These are phyloP conservation scores for Capsicum baccatum DNA, from an alignment of 257 asterid genomes.

Conservation along the genomic window DNA sequence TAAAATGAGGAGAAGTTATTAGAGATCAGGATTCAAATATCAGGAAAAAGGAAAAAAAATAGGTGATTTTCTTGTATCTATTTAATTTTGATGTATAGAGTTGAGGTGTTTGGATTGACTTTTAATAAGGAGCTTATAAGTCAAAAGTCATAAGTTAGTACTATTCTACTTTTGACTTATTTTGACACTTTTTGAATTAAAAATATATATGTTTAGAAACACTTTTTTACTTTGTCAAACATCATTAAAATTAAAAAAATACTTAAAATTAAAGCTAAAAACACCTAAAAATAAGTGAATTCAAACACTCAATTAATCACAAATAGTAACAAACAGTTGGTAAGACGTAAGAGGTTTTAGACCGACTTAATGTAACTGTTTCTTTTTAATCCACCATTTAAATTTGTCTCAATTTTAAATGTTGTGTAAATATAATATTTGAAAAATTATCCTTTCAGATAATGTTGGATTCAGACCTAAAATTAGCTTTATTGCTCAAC, in stretches of 20 bases:
- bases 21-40: neutral
- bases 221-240: too few relatives aligned
- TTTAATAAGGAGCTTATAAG: too few relatives aligned
- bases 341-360: neutral
- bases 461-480: neutral
- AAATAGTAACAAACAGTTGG: neutral
- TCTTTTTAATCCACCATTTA: neutral
- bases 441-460: neutral
- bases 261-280: too few relatives aligned
- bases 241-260: too few relatives aligned
- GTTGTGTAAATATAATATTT: neutral
- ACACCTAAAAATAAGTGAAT: too few relatives aligned
- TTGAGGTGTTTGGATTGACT: too few relatives aligned
- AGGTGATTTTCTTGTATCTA: too few relatives aligned
- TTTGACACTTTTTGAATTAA: too few relatives aligned
- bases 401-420: neutral
- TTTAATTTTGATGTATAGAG: neutral
- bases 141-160: too few relatives aligned
- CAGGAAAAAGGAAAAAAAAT: neutral
- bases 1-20: neutral
- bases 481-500: neutral
- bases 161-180: too few relatives aligned
- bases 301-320: too few relatives aligned
- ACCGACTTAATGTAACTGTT: neutral
- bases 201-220: too few relatives aligned